phyloP scores from a whole-genome alignment of 306 rosid genomes.

The Dicorynia guianensis region DNA sequence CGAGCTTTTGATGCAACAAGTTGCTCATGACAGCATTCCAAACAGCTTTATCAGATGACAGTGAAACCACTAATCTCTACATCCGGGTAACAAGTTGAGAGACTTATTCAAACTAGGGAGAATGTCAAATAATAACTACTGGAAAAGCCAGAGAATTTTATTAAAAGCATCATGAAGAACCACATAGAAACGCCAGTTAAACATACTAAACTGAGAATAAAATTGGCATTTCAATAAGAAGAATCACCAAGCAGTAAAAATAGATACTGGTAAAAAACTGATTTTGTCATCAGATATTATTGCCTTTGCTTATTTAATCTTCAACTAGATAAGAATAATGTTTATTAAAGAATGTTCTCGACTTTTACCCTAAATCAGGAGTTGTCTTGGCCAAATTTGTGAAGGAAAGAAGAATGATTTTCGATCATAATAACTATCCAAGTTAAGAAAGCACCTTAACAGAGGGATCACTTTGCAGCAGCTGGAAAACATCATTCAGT shows the following conservation, averaged over 20 bases:
- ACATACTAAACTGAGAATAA: constrained; percentile 10
- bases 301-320: not conserved
- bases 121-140: constrained; percentile 3
- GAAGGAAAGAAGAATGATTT: not conserved
- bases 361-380: not conserved
- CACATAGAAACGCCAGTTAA: not conserved
- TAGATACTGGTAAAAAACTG: not conserved
- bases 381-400: not conserved
- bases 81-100: constrained; percentile 27
- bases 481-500: constrained; percentile 55
- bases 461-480: constrained; percentile 62
- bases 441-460: constrained; percentile 54
- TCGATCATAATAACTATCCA: not conserved
- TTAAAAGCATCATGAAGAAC: not conserved
- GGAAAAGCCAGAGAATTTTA: not conserved
- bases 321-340: not conserved
- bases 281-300: not conserved
- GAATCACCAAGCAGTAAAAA: not conserved
- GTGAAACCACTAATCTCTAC: constrained; percentile 73
- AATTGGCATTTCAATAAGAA: not conserved
- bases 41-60: constrained; percentile 68
- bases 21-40: constrained; percentile 72
- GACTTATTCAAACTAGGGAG: constrained; percentile 8
- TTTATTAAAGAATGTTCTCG: not conserved
- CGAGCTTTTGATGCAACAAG: constrained; percentile 53